Evolutionary conservation across 1,139 yeast genomes (phyloP), one percentile per base, ranked within the genome.

Genomic region (Suhomyces guaymorum): DNA sequence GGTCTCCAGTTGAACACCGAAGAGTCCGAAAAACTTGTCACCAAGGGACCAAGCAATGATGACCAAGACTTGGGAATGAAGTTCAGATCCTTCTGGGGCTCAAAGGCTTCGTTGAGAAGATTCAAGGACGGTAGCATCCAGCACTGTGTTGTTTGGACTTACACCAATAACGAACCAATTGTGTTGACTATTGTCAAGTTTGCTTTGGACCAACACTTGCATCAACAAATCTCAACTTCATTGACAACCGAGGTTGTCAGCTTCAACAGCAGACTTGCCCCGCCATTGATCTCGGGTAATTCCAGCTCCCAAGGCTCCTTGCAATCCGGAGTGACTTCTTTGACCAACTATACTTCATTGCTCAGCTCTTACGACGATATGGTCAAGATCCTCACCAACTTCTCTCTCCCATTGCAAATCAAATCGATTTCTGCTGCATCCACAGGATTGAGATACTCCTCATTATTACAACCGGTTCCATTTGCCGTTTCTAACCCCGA

Each of bases 21-120:
- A 4, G 90, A 83, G 51, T 72, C 83, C 41, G 96, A 88, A 49
- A 84, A 82, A 55, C 60, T 86, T 29, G 87, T 92, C 2, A 86
- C 95, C 1, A 84, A 78, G 51, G 98, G 97, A 2, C 97, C 97
- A 3, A 76, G 75, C 37, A 76, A 78, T 32, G 78, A 76, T 32
- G 78, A 73, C 27, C 70, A 68, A 19, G 80, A 77, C 30, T 80
- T 73, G 20, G 80, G 82, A 5, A 56, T 67, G 7, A 70, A 73
- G 37, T 92, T 94, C 64, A 77, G 87, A 48, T 67, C 78, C 4
- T 90, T 92, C 55, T 94, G 98, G 99, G 97, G 97, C 3, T 56
- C 75, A 10, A 82, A 78, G 48, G 81, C 95, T 0, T 88, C 95
- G 11, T 70, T 92, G 41, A 79, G 99, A 66, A 77, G 95, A 55